A percentile compares a stretch with the other conserved stretches of the same genome.
These are phyloP conservation scores for Pseudoneurospora amorphoporcata DNA, from an alignment of 495 filamentous ascomycete genomes.

Conservation along the genomic window DNA sequence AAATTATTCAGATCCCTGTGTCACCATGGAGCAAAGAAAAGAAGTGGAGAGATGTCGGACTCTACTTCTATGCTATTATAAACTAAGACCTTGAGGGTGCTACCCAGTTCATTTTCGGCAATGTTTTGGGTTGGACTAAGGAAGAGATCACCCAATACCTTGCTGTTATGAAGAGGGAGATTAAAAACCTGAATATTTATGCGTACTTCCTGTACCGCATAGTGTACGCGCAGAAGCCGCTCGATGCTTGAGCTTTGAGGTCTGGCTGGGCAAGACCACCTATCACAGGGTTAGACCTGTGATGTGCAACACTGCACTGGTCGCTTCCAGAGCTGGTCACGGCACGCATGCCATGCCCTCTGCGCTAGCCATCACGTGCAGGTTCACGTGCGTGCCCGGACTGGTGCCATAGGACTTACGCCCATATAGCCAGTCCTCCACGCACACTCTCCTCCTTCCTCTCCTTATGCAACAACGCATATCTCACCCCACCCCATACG, in stretches of 20 bases:
- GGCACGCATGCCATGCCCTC: too few species aligned
- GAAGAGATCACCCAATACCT: conserved; percentile 5
- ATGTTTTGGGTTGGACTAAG: conserved; percentile 19
- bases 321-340: too few species aligned
- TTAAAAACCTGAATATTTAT: conserved; percentile 10
- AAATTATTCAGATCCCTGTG: background rate
- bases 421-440: too few species aligned
- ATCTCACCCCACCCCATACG: too few species aligned
- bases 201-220: conserved; percentile 10
- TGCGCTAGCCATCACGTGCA: too few species aligned
- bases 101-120: conserved; percentile 23
- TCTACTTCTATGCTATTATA: background rate
- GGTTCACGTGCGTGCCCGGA: too few species aligned
- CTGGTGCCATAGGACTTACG: too few species aligned
- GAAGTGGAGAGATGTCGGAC: background rate
- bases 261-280: background rate
- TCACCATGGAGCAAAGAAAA: background rate
- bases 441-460: too few species aligned
- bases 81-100: background rate
- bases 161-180: conserved; percentile 10
- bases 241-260: background rate
- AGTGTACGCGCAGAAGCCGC: conserved; percentile 26
- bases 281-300: too few species aligned
- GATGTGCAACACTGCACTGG: too few species aligned
- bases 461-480: too few species aligned